These are phyloP conservation scores for Trichomonas tenax DNA, from an alignment of 208 protist species.

Conservation along the genomic window DNA sequence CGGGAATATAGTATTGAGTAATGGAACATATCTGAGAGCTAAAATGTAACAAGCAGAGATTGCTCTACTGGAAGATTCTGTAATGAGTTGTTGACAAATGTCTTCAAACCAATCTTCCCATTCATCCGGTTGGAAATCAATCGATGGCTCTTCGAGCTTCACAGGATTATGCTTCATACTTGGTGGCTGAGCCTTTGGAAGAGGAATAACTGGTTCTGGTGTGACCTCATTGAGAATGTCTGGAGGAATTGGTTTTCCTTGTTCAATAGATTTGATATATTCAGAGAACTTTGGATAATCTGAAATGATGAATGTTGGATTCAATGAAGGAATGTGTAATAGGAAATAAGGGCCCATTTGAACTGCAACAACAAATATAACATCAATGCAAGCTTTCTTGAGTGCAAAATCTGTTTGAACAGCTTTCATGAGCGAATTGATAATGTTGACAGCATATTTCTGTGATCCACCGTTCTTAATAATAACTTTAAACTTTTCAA, in stretches of 20 bases:
- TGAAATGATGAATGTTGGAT: background rate
- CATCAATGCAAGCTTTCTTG: background rate
- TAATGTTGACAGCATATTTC: background rate
- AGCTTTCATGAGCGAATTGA: background rate
- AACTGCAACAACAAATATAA: background rate
- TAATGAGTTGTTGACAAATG: background rate
- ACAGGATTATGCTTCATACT: background rate
- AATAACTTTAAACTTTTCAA: background rate
- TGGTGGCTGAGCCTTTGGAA: background rate
- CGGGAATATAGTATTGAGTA: background rate
- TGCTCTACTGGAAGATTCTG: background rate
- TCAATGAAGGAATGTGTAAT: background rate
- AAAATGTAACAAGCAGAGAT: background rate
- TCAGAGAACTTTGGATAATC: background rate
- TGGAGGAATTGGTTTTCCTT: background rate
- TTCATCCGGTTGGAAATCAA: background rate
- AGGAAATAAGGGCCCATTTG: background rate
- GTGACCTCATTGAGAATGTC: background rate
- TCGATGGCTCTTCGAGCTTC: background rate
- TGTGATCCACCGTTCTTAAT: background rate
- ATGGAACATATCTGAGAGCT: background rate
- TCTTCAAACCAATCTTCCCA: background rate
- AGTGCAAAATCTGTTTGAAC: background rate
- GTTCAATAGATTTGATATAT: background rate
- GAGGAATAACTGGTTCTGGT: background rate